Base-by-base conservation (phyloP, 768 basidiomycete genomes). In the Harrya chromipes region DNA sequence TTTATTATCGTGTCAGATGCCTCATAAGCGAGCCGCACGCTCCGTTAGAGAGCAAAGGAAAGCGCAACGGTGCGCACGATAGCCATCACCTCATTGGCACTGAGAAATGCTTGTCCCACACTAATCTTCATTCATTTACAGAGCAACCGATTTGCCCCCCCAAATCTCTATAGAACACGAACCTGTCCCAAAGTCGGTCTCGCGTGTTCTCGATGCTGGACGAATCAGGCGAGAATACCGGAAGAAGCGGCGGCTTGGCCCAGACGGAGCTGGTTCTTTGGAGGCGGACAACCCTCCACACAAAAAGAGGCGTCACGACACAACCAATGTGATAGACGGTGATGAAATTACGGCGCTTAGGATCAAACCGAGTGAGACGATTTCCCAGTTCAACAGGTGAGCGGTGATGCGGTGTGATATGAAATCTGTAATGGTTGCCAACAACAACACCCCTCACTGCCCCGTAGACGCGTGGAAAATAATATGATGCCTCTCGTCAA, bases 331-430 rank as follows among this genome's bases (percentile, higher is more conserved):
- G 26, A 56, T 37, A 34, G 54, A 56, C 36, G 53, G 48, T 52
- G 50, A 34, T 11, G 40, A 38, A 31, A 51, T 27, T 49, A 42
- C 62, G 63, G 58, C 63, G 55, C 60, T 84, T 35, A 70, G 59
- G 40, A 88, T 87, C 24, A 72, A 77, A 49, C 79, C 81, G 0
- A 81, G 84, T 38, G 89, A 91, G 65, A 83, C 86, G 1, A 74
- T 90, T 45, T 74, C 79, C 47, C 84, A 88, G 69, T 91, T 90
- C 65, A 85, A 89, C 64, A 74, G 80, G 88, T 88, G 57, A 44
- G 79, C 65, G 52, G 42, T 40, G 26, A 39, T 49, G 34, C 40
- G 39, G 24, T 24, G 43, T 42, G 47, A 55, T 49, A 51, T 58
- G 41, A 57, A 48, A 35, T 31, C 21, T 36, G 31, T 26, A 23